Percentiles rank a stretch among this genome's conserved stretches.
Evolutionary conservation across 805 yeast genomes (phyloP).

Genomic region (Pichia pseudocactophila): DNA sequence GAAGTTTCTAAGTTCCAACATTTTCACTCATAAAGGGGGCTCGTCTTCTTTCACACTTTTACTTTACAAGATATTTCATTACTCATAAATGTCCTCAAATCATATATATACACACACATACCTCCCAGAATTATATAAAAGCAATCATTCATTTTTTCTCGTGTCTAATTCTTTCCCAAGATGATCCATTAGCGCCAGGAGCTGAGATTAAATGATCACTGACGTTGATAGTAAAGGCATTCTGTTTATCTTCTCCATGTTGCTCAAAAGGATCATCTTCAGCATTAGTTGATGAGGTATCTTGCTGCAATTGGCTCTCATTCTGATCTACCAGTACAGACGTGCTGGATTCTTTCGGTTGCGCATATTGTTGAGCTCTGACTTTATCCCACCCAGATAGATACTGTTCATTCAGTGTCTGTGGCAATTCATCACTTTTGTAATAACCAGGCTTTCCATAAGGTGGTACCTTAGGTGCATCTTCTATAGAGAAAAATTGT

Average conservation of each 20-base stretch:
- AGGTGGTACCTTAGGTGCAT: slow-evolving; percentile 4
- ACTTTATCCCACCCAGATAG: slow-evolving; percentile 18
- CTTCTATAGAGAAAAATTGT: slow-evolving; percentile 7
- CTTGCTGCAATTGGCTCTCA: neutral
- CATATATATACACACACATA: too few species aligned
- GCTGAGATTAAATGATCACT: slow-evolving; percentile 1
- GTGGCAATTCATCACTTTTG: slow-evolving; percentile 1
- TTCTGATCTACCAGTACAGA: neutral
- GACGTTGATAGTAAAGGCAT: neutral
- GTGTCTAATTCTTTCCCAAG: slow-evolving; percentile 22
- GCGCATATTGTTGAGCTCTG: slow-evolving; percentile 3
- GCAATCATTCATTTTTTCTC: neutral
- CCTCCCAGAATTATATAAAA: too few species aligned
- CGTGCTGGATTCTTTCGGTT: neutral
- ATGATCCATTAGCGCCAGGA: slow-evolving; percentile 9
- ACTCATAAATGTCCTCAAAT: too few species aligned
- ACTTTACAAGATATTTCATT: too few species aligned
- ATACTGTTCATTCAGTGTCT: slow-evolving; percentile 5
- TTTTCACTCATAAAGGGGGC: too few species aligned
- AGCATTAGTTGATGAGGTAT: neutral
- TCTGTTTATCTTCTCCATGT: neutral
- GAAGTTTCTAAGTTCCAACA: too few species aligned
- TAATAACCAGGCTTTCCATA: slow-evolving; percentile 11
- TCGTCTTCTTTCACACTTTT: too few species aligned
- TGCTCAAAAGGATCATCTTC: neutral